Evolutionary conservation across 2,329 filamentous ascomycete genomes (phyloP).

Genomic region (Anisogramma anomala): DNA sequence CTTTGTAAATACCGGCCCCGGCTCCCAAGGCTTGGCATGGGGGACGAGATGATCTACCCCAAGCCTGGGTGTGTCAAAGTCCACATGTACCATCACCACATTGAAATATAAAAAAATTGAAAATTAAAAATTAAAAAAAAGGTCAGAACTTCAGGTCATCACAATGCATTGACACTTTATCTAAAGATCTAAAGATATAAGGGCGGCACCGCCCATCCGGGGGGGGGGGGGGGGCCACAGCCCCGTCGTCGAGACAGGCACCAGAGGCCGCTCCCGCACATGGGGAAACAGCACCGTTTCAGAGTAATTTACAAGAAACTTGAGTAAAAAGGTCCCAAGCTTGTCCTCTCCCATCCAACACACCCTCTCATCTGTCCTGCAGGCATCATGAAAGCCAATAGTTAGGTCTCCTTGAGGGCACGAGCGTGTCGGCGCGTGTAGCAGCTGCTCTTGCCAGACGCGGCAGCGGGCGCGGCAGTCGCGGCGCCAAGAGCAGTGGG

Average conservation of each 20-base stretch:
- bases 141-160: too few relatives aligned
- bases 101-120: too few relatives aligned
- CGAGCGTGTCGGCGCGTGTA: slow-evolving; percentile 13
- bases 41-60: too few relatives aligned
- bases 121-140: too few relatives aligned
- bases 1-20: too few relatives aligned
- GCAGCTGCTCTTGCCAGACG: background rate
- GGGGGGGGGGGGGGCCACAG: background rate
- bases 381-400: background rate
- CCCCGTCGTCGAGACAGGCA: background rate
- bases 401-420: slow-evolving; percentile 1
- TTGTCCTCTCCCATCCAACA: background rate
- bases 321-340: background rate
- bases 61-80: too few relatives aligned
- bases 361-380: background rate
- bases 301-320: slow-evolving; percentile 12
- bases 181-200: background rate
- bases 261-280: background rate
- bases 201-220: too few relatives aligned
- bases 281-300: slow-evolving; percentile 1
- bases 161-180: slow-evolving; percentile 1
- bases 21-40: too few relatives aligned
- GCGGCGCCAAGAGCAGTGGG: background rate
- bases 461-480: background rate
- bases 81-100: too few relatives aligned